Conservation (phyloP, 192 early-diverging fungal genomes). For the Powellomyces hirtus region DNA sequence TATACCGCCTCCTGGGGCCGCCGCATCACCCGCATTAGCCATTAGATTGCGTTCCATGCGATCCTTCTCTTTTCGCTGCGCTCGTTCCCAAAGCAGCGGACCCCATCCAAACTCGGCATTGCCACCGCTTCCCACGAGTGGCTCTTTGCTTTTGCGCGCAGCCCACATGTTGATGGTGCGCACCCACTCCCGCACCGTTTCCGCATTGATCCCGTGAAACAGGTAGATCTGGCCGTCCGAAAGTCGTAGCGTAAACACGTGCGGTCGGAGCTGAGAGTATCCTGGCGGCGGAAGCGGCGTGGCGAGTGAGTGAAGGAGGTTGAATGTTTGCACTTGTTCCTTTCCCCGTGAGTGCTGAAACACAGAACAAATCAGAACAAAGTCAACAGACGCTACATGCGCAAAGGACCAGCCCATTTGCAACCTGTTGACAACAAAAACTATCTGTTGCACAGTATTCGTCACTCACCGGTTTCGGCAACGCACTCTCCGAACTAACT, state of each 20-base stretch:
- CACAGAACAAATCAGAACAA: not conserved
- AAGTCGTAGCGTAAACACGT: constrained; percentile 85
- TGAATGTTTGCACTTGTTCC: constrained; percentile 20
- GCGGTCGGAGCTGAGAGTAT: constrained; percentile 70
- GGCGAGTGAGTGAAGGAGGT: constrained; percentile 78
- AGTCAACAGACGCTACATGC: no score
- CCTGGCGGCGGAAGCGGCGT: constrained; percentile 83
- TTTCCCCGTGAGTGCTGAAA: not conserved
- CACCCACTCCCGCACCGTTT: constrained; percentile 80
- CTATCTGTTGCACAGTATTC: no score
- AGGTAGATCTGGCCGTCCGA: constrained; percentile 80
- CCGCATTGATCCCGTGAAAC: constrained; percentile 76
- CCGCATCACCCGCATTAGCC: not conserved
- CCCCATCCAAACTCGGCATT: constrained; percentile 97
- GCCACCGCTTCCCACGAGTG: constrained; percentile 80
- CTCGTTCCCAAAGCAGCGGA: constrained; percentile 29
- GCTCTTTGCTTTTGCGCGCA: constrained; percentile 84
- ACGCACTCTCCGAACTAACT: not conserved
- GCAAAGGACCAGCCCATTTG: no score
- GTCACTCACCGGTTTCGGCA: no score
- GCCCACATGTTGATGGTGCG: constrained; percentile 93
- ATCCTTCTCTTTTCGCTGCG: not conserved
- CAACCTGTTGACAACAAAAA: not conserved
- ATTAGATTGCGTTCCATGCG: constrained; percentile 5
- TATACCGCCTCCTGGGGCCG: not conserved